These are phyloP conservation scores for Orychophragmus violaceus DNA, from an alignment of 345 rosid genomes.

Conservation along the genomic window DNA sequence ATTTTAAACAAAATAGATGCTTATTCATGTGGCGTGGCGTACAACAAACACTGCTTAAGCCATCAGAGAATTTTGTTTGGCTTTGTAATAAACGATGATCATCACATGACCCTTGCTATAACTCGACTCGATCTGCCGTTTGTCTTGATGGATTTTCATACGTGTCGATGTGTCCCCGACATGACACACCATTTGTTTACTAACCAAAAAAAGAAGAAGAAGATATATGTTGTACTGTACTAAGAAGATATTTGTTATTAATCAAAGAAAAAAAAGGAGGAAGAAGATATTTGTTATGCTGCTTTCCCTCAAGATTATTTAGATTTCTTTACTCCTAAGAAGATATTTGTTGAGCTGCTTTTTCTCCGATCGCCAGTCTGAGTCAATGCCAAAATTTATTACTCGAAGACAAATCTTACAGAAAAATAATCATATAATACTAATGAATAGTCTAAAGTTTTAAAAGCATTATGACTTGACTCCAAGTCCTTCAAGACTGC, in stretches of 20 bases:
- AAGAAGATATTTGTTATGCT: not conserved
- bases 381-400: slow-evolving; percentile 1
- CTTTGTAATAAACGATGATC: not conserved
- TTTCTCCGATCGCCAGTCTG: not conserved
- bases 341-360: not conserved
- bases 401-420: slow-evolving; percentile 7
- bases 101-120: slow-evolving; percentile 25
- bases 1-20: not conserved
- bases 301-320: no score
- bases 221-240: no score
- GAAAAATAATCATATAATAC: not conserved
- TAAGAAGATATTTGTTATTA: not conserved
- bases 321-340: no score
- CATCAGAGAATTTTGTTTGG: not conserved
- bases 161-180: no score
- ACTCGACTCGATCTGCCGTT: not conserved
- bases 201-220: no score
- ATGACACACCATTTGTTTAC: no score
- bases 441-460: slow-evolving; percentile 15
- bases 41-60: not conserved
- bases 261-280: not conserved
- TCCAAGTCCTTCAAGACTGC: not conserved
- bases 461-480: slow-evolving; percentile 11
- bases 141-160: not conserved
- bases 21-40: slow-evolving; percentile 14